Conservation (phyloP, 768 basidiomycete genomes). For the Lactarius quietus region DNA sequence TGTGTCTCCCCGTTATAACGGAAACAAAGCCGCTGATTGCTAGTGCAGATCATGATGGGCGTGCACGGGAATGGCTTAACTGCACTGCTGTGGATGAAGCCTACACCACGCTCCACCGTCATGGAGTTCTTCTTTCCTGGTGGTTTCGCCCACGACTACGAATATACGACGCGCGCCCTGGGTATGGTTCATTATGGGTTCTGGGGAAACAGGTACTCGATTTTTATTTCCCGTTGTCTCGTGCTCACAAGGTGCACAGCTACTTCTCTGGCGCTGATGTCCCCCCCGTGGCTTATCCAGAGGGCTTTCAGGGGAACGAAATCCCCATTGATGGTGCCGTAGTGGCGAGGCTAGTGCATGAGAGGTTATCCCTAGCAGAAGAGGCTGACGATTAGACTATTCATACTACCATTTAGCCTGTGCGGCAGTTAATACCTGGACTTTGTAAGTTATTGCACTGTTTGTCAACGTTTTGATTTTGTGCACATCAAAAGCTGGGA, state of each 20-base stretch:
- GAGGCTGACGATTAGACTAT: constrained; percentile 55
- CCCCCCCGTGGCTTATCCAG: constrained; percentile 68
- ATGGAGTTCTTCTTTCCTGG: constrained; percentile 88
- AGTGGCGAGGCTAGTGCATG: constrained; percentile 58
- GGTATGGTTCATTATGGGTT: constrained; percentile 85
- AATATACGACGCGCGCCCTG: constrained; percentile 73
- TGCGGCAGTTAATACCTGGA: not conserved
- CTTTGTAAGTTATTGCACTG: constrained; percentile 1
- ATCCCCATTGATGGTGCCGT: constrained; percentile 78
- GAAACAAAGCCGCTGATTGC: constrained; percentile 3
- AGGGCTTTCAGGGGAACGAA: constrained; percentile 83
- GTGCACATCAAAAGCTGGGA: not conserved
- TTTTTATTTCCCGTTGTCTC: not conserved
- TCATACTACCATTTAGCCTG: not conserved
- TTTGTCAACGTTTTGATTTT: not conserved
- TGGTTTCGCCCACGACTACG: constrained; percentile 85
- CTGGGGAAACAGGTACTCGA: constrained; percentile 66
- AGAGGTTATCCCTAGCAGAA: constrained; percentile 52
- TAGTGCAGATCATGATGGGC: constrained; percentile 84
- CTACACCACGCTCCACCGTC: constrained; percentile 74
- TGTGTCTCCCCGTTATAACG: constrained; percentile 29
- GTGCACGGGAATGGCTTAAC: constrained; percentile 93
- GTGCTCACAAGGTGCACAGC: constrained; percentile 36
- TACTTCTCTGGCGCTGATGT: constrained; percentile 70
- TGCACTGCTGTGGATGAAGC: constrained; percentile 89